A percentile compares a stretch with the other conserved stretches of the same genome.
Conservation (phyloP, 164 flowering plant genomes). For the Aristolochia californica region DNA sequence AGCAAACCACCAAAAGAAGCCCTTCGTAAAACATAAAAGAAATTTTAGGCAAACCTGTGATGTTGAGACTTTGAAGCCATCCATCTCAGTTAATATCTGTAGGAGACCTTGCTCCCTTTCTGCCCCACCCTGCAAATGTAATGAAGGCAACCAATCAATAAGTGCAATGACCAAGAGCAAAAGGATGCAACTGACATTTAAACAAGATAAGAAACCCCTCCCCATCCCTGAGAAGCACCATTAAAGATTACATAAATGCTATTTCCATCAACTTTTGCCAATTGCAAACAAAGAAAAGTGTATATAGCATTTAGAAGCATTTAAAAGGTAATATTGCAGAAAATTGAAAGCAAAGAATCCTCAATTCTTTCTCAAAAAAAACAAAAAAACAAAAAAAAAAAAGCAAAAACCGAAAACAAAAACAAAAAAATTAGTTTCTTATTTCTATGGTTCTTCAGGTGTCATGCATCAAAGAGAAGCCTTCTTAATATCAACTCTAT, state of each 20-base stretch:
- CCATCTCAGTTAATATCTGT: slow-evolving; percentile 96
- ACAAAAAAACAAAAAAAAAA: too few relatives aligned
- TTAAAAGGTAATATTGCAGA: too few relatives aligned
- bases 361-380: too few relatives aligned
- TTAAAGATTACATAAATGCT: not conserved
- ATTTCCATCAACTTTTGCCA: too few relatives aligned
- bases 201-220: not conserved
- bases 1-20: slow-evolving; percentile 2
- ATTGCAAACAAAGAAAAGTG: too few relatives aligned
- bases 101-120: slow-evolving; percentile 97
- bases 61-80: slow-evolving; percentile 89
- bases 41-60: slow-evolving; percentile 45
- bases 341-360: too few relatives aligned
- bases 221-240: not conserved
- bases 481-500: too few relatives aligned
- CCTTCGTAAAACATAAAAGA: not conserved
- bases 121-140: slow-evolving; percentile 77
- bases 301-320: too few relatives aligned
- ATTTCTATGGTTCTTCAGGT: too few relatives aligned
- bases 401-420: too few relatives aligned
- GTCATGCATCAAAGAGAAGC: too few relatives aligned
- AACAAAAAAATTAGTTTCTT: too few relatives aligned
- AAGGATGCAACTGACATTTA: not conserved
- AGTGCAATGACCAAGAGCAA: not conserved
- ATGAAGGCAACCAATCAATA: not conserved